Conservation (phyloP, 2,329 filamentous ascomycete species). For the Dryadomyces quercivorus region DNA sequence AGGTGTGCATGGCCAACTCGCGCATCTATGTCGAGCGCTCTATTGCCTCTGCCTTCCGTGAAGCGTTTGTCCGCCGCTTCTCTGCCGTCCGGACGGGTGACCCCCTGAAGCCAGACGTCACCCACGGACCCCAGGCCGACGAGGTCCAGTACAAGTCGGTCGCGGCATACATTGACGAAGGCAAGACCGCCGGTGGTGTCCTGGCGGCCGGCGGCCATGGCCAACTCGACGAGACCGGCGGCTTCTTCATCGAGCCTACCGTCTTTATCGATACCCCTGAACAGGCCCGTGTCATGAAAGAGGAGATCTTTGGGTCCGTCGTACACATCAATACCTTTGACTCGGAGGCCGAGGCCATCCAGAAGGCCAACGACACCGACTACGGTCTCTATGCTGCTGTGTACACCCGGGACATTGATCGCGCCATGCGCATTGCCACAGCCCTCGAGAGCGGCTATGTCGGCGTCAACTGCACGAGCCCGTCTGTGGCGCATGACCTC, state of each 20-base stretch:
- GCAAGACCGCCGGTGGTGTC: conserved; percentile 17
- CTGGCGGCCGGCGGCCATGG: conserved; percentile 16
- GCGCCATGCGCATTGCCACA: conserved; percentile 23
- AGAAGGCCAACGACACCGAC: conserved; percentile 36
- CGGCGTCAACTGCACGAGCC: conserved; percentile 34
- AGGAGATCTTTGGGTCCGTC: conserved; percentile 43
- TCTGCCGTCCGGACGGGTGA: conserved; percentile 23
- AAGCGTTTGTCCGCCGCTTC: conserved; percentile 32
- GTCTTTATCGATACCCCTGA: conserved; percentile 25
- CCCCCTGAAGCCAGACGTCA: conserved; percentile 18
- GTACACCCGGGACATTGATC: conserved; percentile 36
- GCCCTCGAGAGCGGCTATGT: conserved; percentile 42
- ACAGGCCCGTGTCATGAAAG: conserved; percentile 27
- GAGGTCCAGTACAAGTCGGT: conserved; percentile 29
- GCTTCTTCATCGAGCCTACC: conserved; percentile 26
- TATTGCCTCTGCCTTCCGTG: conserved; percentile 16
- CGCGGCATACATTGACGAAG: conserved; percentile 22
- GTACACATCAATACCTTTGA: conserved; percentile 37
- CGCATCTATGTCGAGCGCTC: conserved; percentile 31
- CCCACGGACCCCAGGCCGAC: conserved; percentile 32
- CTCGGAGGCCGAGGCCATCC: conserved; percentile 35
- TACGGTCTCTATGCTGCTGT: conserved; percentile 40
- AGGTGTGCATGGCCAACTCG: conserved; percentile 37
- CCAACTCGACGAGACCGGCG: conserved; percentile 11
- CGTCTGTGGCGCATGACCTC: conserved; percentile 20